Evolutionary conservation across 2,329 filamentous ascomycete species (phyloP).

Genomic region (Sporothrix phasma): DNA sequence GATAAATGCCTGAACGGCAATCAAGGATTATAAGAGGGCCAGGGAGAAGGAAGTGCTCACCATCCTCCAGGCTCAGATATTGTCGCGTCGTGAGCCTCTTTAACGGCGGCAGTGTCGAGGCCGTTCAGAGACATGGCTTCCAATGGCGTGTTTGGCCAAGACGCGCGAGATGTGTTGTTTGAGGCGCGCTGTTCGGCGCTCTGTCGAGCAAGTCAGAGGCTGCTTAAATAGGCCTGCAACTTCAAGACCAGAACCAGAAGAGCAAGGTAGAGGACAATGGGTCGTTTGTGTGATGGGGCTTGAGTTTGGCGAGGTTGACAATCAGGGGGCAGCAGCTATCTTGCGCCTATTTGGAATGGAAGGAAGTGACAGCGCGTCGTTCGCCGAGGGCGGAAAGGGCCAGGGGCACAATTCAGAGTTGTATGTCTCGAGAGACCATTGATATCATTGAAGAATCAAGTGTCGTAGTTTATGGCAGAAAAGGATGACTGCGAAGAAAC

Average conservation of each 20-base stretch:
- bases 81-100: slow-evolving; percentile 74
- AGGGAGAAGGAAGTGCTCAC: slow-evolving; percentile 43
- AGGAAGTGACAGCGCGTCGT: not conserved
- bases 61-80: slow-evolving; percentile 83
- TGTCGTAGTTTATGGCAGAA: not conserved
- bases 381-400: not conserved
- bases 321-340: not conserved
- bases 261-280: no score
- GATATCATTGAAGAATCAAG: not conserved
- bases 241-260: no score
- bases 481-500: not conserved
- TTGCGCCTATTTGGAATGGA: not conserved
- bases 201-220: no score
- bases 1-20: not conserved
- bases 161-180: not conserved
- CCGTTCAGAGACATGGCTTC: slow-evolving; percentile 86
- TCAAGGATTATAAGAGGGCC: no score
- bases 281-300: no score
- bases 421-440: slow-evolving; percentile 3
- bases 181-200: not conserved
- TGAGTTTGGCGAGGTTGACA: not conserved
- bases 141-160: not conserved
- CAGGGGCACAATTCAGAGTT: not conserved
- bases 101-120: slow-evolving; percentile 68
- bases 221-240: no score